These are phyloP conservation scores for Yamadazyma sp. DNA, from an alignment of 1,139 yeast genomes.

Conservation along the genomic window DNA sequence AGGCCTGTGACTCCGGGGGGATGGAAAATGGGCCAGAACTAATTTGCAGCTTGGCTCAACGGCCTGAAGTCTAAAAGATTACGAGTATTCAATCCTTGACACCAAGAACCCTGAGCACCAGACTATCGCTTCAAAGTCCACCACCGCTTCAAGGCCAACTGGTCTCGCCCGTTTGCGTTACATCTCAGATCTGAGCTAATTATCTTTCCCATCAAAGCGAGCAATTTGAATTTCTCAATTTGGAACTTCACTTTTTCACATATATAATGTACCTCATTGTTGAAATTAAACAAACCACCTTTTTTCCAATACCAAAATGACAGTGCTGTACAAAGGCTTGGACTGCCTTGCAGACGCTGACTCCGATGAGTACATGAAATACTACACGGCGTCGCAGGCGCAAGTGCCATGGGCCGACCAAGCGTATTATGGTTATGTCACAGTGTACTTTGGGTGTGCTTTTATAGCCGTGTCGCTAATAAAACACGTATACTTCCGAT, in stretches of 20 bases:
- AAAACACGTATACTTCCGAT: constrained; percentile 37
- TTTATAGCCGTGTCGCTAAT: constrained; percentile 36
- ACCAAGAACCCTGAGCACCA: too few relatives aligned
- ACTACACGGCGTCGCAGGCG: constrained; percentile 32
- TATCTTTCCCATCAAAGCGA: background rate
- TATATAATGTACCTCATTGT: background rate
- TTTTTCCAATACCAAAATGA: constrained; percentile 7
- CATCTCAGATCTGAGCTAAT: too few relatives aligned
- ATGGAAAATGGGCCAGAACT: constrained; percentile 6
- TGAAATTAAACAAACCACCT: too few relatives aligned
- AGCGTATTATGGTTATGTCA: constrained; percentile 42
- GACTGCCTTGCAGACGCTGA: constrained; percentile 46
- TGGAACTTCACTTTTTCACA: background rate
- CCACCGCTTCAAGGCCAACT: too few relatives aligned
- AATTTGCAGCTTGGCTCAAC: background rate
- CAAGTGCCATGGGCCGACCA: constrained; percentile 41
- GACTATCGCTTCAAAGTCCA: too few relatives aligned
- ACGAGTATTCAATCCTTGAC: too few relatives aligned
- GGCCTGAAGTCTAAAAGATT: too few relatives aligned
- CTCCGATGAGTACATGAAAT: constrained; percentile 25
- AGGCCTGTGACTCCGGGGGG: constrained; percentile 11
- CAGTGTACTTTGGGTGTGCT: constrained; percentile 46
- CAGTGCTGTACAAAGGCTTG: constrained; percentile 36
- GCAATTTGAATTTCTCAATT: constrained; percentile 5
- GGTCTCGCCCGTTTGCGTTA: too few relatives aligned